Evolutionary conservation across 495 filamentous ascomycete genomes (phyloP), one percentile per base, ranked within the genome.

Genomic region (Niebla homalea): DNA sequence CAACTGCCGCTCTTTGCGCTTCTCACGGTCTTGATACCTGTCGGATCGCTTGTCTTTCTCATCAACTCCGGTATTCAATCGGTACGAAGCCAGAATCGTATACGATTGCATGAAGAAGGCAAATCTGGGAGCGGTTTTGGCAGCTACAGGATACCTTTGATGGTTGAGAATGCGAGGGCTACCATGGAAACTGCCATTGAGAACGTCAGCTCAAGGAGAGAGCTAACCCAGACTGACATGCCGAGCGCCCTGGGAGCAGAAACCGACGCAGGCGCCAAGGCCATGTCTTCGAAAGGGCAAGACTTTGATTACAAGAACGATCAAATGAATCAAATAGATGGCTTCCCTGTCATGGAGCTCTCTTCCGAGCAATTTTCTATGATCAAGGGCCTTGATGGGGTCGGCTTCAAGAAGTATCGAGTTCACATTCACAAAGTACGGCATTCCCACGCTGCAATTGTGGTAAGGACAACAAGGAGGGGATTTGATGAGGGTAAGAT

Each of bases 401-500:
- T 94, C 0, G 81, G 82, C 10, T 89, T 83, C 67, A 75, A 73
- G 18, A 96, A 92, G 64, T 90, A 85, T 64, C 81, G 79, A 0
- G 85, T 94, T 4, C 80, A 84, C 66, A 96, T 98, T 37, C 87
- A 93, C 43, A 81, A 88, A 2, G 74, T 75, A 38, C 62, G 71
- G 26, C 89, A 94, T 59, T 84, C 73, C 42, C 92, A 98, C 62
- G 92, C 90, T 0, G 90, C 90, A 1, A 94, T 98, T 46, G 84
- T 98, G 58, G 78, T 90, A 25, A 73, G 92, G 47, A 73, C 61
- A 52, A 69, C 78, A 16, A 78, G 76, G 61, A 60, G 69, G 49
- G 68, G 60, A 7, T 92, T 85, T 55, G 67, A 70, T 4, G 89
- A 96, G 65, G 92, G 90, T 3, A 76, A 74, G 59, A 62, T 85